Conservation (phyloP, 75 land plant genomes). For the Pseudotsuga menziesii region DNA sequence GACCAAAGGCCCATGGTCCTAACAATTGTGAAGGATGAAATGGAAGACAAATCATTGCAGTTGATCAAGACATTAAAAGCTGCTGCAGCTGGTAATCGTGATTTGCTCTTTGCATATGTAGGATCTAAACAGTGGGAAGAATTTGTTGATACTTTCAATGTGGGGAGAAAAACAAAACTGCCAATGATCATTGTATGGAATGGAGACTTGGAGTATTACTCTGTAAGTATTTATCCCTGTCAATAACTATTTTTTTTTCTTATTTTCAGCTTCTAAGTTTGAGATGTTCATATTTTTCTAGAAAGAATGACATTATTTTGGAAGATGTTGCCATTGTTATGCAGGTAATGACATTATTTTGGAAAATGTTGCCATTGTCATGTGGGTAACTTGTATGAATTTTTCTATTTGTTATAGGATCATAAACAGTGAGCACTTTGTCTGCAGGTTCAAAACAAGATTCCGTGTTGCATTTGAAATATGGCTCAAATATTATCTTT, state of each 20-base stretch:
- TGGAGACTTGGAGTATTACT: constrained; percentile 48
- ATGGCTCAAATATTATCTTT: no score
- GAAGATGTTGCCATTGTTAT: not conserved
- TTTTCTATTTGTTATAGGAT: no score
- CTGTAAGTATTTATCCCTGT: constrained; percentile 34
- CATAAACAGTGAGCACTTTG: no score
- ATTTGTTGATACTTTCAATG: constrained; percentile 57
- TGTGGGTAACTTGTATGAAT: no score
- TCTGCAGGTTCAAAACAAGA: no score
- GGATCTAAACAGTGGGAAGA: constrained; percentile 56
- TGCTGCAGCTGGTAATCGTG: constrained; percentile 83
- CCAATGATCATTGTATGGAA: constrained; percentile 83
- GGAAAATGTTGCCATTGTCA: not conserved
- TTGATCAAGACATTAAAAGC: constrained; percentile 67
- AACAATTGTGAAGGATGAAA: constrained; percentile 57
- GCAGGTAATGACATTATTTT: not conserved
- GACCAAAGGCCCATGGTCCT: constrained; percentile 72
- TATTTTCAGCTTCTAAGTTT: no score
- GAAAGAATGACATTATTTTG: not conserved
- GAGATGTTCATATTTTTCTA: no score
- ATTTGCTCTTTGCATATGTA: constrained; percentile 69
- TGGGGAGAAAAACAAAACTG: constrained; percentile 31
- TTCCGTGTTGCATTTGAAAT: no score
- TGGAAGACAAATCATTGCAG: constrained; percentile 39
- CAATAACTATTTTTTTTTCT: no score